Evolutionary conservation across 148 eudicot species (phyloP), one percentile per base, ranked within the genome.

Genomic region (Persicaria maculosa): DNA sequence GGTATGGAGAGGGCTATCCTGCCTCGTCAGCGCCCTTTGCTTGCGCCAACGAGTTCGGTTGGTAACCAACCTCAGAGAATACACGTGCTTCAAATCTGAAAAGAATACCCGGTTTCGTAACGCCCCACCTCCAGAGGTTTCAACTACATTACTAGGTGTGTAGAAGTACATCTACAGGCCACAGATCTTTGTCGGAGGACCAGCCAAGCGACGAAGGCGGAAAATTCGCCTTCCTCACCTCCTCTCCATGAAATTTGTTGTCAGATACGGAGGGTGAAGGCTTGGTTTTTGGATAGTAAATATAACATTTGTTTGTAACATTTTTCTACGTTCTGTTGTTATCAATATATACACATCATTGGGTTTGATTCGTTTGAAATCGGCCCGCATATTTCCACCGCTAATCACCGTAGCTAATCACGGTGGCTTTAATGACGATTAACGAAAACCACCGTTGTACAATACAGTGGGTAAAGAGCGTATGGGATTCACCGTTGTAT

Each of bases 31-130:
- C 2, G 40, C 40, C 40, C 40, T 31, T 31, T 31, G 40, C 40
- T 31, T 31, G 11, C 1, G 44, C 68, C 16, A 9, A 12, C 43
- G 44, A 20, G 67, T 40, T 22, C 67, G 36, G 69, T 40, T 31
- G 69, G 69, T 40, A 64, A 31, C 12, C 19, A 65, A 65, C 70
- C 70, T 65, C 70, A 65, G 70, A 14, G 70, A 65, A 36, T 43
- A 57, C 20, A 25, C 8, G 14, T 22, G 70, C 45, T 65, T 7
- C 5, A 36, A 65, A 65, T 65, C 9, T 14, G 7, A 31, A 40
- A 12, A 64, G 46, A 36, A 40, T 65, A 65, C 70, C 70, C 1
- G 44, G 70, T 36, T 11, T 43, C 17, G 5, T 9, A 65, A 14
- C 12, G 70, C 12, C 7, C 17, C 19, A 65, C 25, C 46, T 40